Conservation (phyloP, 495 filamentous ascomycete genomes). For the Cercophora samala region DNA sequence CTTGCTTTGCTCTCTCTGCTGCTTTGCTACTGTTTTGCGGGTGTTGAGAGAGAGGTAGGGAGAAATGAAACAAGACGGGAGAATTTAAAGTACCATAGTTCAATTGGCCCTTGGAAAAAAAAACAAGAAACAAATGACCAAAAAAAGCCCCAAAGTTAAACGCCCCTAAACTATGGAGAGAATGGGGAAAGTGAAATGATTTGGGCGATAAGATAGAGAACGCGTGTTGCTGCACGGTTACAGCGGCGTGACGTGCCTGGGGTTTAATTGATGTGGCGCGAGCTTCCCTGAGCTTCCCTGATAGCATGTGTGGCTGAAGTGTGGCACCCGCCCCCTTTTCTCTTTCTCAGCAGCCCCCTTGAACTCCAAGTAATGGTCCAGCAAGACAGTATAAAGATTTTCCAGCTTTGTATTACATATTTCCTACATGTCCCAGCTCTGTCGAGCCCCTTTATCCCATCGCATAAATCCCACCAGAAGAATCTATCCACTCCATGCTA, state of each 20-base stretch:
- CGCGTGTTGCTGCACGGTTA: background rate
- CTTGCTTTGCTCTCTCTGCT: slow-evolving; percentile 1
- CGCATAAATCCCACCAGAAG: background rate
- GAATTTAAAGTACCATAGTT: background rate
- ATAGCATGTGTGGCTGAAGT: background rate
- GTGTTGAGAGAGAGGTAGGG: background rate
- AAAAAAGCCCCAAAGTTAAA: background rate
- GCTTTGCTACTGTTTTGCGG: background rate
- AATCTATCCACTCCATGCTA: background rate
- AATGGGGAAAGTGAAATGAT: background rate
- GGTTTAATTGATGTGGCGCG: background rate
- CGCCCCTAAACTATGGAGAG: background rate
- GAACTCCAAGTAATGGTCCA: too few relatives aligned
- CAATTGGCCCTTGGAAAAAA: background rate
- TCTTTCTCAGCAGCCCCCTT: background rate
- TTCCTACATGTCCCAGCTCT: background rate
- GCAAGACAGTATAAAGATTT: background rate
- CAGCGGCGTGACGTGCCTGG: background rate
- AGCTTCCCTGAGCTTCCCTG: background rate
- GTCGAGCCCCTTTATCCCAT: background rate
- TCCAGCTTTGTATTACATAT: background rate
- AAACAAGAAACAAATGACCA: background rate
- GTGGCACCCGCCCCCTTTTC: background rate
- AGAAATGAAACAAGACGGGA: background rate
- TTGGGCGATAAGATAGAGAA: background rate